Conservation (phyloP, 495 filamentous ascomycete species). For the Penicillium chermesinum region DNA sequence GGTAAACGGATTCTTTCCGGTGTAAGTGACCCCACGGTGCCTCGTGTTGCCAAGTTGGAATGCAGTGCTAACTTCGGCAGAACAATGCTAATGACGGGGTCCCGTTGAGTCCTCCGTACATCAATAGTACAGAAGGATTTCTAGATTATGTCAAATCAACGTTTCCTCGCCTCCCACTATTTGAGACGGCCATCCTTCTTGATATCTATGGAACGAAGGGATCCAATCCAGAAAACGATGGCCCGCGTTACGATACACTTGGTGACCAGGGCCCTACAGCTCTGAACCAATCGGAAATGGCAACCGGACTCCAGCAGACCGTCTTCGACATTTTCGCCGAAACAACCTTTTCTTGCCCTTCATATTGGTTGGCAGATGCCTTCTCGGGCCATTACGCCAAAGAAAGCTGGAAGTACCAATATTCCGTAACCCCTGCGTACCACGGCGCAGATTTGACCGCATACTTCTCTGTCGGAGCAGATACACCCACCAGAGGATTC, state of each 20-base stretch:
- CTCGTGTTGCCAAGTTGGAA: neutral
- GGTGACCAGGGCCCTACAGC: constrained; percentile 42
- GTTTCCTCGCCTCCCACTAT: constrained; percentile 46
- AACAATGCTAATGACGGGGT: constrained; percentile 54
- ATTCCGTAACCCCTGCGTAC: constrained; percentile 53
- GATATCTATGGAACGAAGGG: constrained; percentile 37
- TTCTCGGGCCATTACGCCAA: constrained; percentile 29
- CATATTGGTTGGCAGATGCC: constrained; percentile 59
- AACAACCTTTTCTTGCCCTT: constrained; percentile 56
- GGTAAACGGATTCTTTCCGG: constrained; percentile 48
- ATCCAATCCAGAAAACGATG: constrained; percentile 18
- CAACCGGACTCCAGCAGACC: constrained; percentile 45
- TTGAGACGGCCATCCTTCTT: constrained; percentile 40
- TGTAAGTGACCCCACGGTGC: constrained; percentile 16
- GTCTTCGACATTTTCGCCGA: constrained; percentile 48
- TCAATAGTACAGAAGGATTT: constrained; percentile 43
- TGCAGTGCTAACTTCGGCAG: constrained; percentile 10
- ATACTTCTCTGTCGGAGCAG: constrained; percentile 39
- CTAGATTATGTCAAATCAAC: constrained; percentile 35
- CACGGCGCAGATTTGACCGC: constrained; percentile 51
- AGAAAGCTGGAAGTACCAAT: constrained; percentile 55
- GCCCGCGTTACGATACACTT: constrained; percentile 35
- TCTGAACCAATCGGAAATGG: constrained; percentile 44
- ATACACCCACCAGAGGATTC: constrained; percentile 9
- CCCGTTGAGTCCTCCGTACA: constrained; percentile 45